These are phyloP conservation scores for Leptographium galeiforme DNA, from an alignment of 2,329 filamentous ascomycete genomes.

Conservation along the genomic window DNA sequence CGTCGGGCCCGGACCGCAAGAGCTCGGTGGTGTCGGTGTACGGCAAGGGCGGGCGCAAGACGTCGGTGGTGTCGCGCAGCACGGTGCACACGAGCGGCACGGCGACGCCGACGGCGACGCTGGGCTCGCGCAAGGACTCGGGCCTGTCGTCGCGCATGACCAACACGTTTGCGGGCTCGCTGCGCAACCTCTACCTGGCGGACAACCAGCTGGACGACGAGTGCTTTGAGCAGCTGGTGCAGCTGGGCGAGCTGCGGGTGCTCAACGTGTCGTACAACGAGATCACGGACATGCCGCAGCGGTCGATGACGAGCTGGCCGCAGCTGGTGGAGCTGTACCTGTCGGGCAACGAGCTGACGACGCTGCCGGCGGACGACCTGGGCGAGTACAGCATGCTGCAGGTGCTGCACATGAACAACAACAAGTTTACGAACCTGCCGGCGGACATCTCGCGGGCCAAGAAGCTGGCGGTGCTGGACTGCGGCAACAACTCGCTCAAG, in stretches of 20 bases:
- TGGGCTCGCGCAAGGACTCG: constrained; percentile 65
- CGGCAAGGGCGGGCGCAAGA: constrained; percentile 69
- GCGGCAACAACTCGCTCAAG: constrained; percentile 87
- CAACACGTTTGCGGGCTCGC: constrained; percentile 76
- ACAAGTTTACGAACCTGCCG: constrained; percentile 93
- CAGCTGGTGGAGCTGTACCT: constrained; percentile 85
- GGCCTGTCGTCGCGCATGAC: constrained; percentile 65
- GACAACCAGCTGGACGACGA: constrained; percentile 93
- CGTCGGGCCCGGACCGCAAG: constrained; percentile 52
- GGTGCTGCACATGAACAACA: constrained; percentile 88
- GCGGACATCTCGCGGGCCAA: constrained; percentile 91
- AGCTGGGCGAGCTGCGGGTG: constrained; percentile 71
- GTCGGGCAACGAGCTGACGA: constrained; percentile 88
- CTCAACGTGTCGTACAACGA: constrained; percentile 94
- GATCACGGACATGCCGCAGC: constrained; percentile 79
- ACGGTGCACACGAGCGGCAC: constrained; percentile 32
- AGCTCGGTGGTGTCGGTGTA: constrained; percentile 73
- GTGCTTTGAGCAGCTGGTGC: constrained; percentile 79
- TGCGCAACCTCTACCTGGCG: constrained; percentile 75
- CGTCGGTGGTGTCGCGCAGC: constrained; percentile 63
- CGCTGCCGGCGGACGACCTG: constrained; percentile 81
- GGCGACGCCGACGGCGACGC: constrained; percentile 33
- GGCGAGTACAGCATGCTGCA: constrained; percentile 81
- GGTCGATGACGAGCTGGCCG: constrained; percentile 79
- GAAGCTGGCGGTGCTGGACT: constrained; percentile 82